Evolutionary conservation across 2,329 filamentous ascomycete species (phyloP).

Genomic region (Alternaria hordeiaustralica): DNA sequence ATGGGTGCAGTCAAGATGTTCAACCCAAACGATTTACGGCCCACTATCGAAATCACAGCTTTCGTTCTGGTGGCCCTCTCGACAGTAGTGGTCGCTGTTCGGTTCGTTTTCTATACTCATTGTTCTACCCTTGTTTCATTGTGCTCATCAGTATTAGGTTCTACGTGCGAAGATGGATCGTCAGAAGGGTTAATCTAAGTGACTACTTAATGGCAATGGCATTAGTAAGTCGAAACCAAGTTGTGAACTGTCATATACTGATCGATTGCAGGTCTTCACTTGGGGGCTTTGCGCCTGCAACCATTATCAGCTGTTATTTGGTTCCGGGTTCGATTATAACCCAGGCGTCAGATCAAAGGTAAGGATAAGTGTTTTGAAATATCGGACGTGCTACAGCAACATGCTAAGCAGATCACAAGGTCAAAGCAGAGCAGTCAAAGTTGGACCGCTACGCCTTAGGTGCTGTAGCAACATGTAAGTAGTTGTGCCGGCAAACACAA

Average conservation of each 20-base stretch:
- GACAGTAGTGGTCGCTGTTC: slow-evolving; percentile 27
- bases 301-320: slow-evolving; percentile 33
- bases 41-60: slow-evolving; percentile 28
- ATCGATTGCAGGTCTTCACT: slow-evolving; percentile 23
- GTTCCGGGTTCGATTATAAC: slow-evolving; percentile 21
- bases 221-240: slow-evolving; percentile 15
- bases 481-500: neutral
- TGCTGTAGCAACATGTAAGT: slow-evolving; percentile 21
- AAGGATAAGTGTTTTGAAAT: neutral
- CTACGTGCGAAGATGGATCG: slow-evolving; percentile 34
- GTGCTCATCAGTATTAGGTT: slow-evolving; percentile 18
- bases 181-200: slow-evolving; percentile 29
- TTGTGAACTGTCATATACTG: neutral
- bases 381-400: neutral
- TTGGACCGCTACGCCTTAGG: slow-evolving; percentile 5
- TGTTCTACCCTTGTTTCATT: neutral
- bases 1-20: slow-evolving; percentile 26
- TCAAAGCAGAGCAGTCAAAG: neutral
- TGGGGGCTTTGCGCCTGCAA: slow-evolving; percentile 39
- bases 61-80: slow-evolving; percentile 30
- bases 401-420: neutral
- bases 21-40: slow-evolving; percentile 24
- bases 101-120: slow-evolving; percentile 1
- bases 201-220: slow-evolving; percentile 32
- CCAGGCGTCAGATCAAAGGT: neutral